Evolutionary conservation across 148 eudicot genomes (phyloP).

Genomic region (Nepenthes mirabilis): DNA sequence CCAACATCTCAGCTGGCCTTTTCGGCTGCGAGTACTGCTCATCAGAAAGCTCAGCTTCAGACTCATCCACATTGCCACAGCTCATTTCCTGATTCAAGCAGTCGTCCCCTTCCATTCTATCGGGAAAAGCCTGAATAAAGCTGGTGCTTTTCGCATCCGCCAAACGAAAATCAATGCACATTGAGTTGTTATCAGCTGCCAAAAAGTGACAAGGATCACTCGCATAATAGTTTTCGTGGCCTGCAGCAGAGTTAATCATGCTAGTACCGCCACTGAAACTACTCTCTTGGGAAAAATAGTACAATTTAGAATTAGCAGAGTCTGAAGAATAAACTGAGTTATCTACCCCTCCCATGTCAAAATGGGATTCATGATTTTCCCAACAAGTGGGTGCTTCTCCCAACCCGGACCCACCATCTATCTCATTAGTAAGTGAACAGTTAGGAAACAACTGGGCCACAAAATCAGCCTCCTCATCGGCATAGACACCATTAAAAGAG

Average conservation of each 20-base stretch:
- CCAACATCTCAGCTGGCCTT: slow-evolving; percentile 13
- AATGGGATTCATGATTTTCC: slow-evolving; percentile 9
- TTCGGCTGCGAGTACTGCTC: slow-evolving; percentile 12
- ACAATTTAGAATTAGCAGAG: slow-evolving; percentile 8
- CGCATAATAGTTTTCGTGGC: slow-evolving; percentile 16
- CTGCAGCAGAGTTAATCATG: slow-evolving; percentile 11
- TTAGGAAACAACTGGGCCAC: slow-evolving; percentile 48
- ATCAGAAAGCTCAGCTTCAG: slow-evolving; percentile 9
- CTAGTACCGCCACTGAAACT: slow-evolving; percentile 9
- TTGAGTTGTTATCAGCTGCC: slow-evolving; percentile 6
- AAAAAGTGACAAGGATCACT: slow-evolving; percentile 12
- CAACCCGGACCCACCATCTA: slow-evolving; percentile 10
- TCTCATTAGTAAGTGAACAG: slow-evolving; percentile 18
- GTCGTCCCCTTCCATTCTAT: slow-evolving; percentile 16
- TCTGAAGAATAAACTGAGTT: slow-evolving; percentile 12
- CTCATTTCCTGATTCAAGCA: slow-evolving; percentile 18
- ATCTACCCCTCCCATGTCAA: slow-evolving; percentile 6
- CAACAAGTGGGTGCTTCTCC: slow-evolving; percentile 12
- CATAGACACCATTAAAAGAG: slow-evolving; percentile 31
- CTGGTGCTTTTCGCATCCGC: slow-evolving; percentile 2
- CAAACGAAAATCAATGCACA: slow-evolving; percentile 16
- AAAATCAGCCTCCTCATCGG: slow-evolving; percentile 48
- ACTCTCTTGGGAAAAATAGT: slow-evolving; percentile 24
- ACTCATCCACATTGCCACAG: slow-evolving; percentile 15
- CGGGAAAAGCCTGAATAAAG: slow-evolving; percentile 5